phyloP scores from a whole-genome alignment of 805 yeast genomes.

The Ogataea trehaloabstinens region DNA sequence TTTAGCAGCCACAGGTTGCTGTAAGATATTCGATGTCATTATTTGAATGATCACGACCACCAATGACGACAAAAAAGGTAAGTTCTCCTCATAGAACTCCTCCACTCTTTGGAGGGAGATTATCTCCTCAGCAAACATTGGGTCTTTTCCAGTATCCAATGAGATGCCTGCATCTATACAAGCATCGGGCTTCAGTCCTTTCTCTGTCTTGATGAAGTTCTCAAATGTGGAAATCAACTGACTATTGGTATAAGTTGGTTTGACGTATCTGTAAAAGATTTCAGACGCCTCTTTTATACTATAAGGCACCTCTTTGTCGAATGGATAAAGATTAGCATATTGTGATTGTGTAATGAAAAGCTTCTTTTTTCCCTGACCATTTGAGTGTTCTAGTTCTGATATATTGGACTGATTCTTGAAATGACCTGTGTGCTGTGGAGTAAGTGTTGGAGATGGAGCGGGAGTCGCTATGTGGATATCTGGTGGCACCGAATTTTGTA shows the following conservation, averaged over 20 bases:
- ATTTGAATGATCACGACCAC: constrained; percentile 63
- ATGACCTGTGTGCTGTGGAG: constrained; percentile 41
- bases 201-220: constrained; percentile 66
- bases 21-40: constrained; percentile 48
- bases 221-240: constrained; percentile 75
- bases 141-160: constrained; percentile 32
- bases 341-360: constrained; percentile 32
- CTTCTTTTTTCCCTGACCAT: constrained; percentile 32
- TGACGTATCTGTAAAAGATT: constrained; percentile 58
- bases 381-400: constrained; percentile 29
- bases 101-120: constrained; percentile 56
- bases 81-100: constrained; percentile 47
- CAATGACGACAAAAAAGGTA: constrained; percentile 61
- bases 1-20: constrained; percentile 23
- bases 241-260: constrained; percentile 63
- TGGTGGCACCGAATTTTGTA: constrained; percentile 30
- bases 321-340: constrained; percentile 34
- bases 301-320: constrained; percentile 49
- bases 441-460: constrained; percentile 75
- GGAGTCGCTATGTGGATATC: constrained; percentile 79
- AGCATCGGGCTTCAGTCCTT: constrained; percentile 15
- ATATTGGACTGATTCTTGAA: constrained; percentile 25
- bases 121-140: constrained; percentile 37
- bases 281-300: constrained; percentile 80
- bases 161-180: constrained; percentile 9